Percentiles rank a stretch among this genome's conserved stretches.
Conservation (phyloP, 441 rosid species). For the Populus trichocarpa region DNA sequence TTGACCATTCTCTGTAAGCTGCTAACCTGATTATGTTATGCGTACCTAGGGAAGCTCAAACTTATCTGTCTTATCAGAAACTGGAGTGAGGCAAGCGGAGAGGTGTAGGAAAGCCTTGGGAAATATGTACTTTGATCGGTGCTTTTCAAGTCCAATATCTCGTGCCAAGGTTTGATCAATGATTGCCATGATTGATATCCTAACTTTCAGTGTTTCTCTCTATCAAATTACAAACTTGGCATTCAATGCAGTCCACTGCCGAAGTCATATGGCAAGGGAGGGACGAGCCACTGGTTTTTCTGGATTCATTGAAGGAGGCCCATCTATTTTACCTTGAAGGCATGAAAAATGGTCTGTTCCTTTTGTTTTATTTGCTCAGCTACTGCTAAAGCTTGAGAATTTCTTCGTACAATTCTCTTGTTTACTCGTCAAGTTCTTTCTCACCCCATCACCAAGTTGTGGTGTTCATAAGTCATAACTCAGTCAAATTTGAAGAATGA, state of each 20-base stretch:
- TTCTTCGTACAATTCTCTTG: neutral
- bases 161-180: slow-evolving; percentile 52
- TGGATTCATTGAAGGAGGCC: slow-evolving; percentile 61
- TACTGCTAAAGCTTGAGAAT: neutral
- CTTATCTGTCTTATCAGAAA: slow-evolving; percentile 52
- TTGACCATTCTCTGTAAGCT: neutral
- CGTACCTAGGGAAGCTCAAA: slow-evolving; percentile 53
- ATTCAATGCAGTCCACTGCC: slow-evolving; percentile 48
- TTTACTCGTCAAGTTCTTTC: neutral
- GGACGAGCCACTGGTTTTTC: slow-evolving; percentile 52
- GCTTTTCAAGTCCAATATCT: slow-evolving; percentile 67
- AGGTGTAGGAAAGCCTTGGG: slow-evolving; percentile 46
- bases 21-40: slow-evolving; percentile 12
- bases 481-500: neutral
- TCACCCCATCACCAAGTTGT: neutral
- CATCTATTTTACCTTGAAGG: slow-evolving; percentile 64
- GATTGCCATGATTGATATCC: neutral
- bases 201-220: neutral
- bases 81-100: slow-evolving; percentile 56
- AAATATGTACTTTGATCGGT: slow-evolving; percentile 42
- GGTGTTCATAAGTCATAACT: neutral
- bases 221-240: neutral
- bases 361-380: slow-evolving; percentile 3
- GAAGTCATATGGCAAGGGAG: slow-evolving; percentile 59
- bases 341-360: slow-evolving; percentile 61